Conservation (phyloP, 139 green algal genomes). For the Chlorella vulgaris region DNA sequence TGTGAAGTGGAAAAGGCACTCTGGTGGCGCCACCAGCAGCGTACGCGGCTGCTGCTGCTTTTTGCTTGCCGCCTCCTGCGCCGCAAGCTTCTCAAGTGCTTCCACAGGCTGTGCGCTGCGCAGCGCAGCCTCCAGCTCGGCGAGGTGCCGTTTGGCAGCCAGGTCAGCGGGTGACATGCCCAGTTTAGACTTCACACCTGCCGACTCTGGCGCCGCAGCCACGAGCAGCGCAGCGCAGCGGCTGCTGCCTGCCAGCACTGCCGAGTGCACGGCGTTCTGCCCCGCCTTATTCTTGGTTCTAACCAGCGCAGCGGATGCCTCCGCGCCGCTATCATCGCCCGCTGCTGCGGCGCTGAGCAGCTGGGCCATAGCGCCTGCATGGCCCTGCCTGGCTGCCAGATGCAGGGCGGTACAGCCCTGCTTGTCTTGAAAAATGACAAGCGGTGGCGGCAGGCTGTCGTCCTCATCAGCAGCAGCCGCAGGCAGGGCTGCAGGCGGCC, state of each 20-base stretch:
- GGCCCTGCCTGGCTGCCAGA: conserved; percentile 59
- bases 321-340: neutral
- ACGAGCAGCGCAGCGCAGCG: conserved; percentile 37
- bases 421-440: conserved; percentile 62
- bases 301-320: neutral
- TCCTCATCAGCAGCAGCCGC: neutral
- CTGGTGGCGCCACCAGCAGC: conserved; percentile 70
- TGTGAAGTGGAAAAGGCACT: conserved; percentile 75
- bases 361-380: conserved; percentile 6
- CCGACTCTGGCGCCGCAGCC: conserved; percentile 5
- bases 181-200: conserved; percentile 43
- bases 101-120: neutral
- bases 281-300: conserved; percentile 53
- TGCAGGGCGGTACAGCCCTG: conserved; percentile 76
- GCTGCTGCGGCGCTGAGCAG: conserved; percentile 25
- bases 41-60: conserved; percentile 33
- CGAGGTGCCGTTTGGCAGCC: conserved; percentile 49
- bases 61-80: too few relatives aligned
- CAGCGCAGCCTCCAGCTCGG: conserved; percentile 27
- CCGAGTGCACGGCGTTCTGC: conserved; percentile 62
- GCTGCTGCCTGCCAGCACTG: conserved; percentile 50
- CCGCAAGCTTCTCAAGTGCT: neutral
- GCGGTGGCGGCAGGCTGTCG: neutral
- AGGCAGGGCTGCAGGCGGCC: too few relatives aligned
- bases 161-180: conserved; percentile 45